Evolutionary conservation across 176 grass and related monocot genomes (phyloP).

Genomic region (Triticum monococcum): DNA sequence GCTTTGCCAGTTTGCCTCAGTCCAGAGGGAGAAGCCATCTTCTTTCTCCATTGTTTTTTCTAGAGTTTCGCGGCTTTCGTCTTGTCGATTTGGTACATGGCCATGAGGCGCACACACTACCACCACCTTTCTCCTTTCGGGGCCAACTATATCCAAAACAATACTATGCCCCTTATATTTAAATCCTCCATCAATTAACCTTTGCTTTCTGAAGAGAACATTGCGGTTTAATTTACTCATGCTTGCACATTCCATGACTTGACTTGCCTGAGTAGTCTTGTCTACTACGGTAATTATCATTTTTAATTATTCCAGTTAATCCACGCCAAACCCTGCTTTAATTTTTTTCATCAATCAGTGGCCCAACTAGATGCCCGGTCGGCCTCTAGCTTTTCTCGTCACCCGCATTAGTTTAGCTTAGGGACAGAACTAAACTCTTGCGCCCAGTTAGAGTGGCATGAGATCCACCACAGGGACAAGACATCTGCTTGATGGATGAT

Average conservation of each 20-base stretch:
- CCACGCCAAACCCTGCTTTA: conserved; percentile 30
- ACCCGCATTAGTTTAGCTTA: conserved; percentile 2
- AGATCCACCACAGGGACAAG: conserved; percentile 13
- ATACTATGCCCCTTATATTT: background rate
- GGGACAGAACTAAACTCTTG: background rate
- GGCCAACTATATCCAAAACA: conserved; percentile 40
- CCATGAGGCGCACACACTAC: conserved; percentile 24
- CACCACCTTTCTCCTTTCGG: conserved; percentile 30
- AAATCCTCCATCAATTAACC: conserved; percentile 13
- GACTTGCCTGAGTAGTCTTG: conserved; percentile 47
- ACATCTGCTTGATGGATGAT: conserved; percentile 6
- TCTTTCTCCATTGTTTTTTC: conserved; percentile 25
- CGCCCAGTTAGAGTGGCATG: conserved; percentile 33
- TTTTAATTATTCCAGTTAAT: conserved; percentile 38
- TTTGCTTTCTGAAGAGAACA: conserved; percentile 41
- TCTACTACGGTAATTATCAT: background rate
- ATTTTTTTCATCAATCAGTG: conserved; percentile 14
- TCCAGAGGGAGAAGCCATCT: conserved; percentile 39
- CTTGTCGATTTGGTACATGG: conserved; percentile 51
- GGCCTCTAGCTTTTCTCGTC: conserved; percentile 30
- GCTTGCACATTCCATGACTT: conserved; percentile 41
- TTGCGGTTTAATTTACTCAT: background rate
- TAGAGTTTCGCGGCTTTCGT: conserved; percentile 37
- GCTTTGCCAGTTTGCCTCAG: background rate
- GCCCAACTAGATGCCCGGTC: conserved; percentile 34